Percentiles rank a stretch among this genome's conserved stretches.
These are phyloP conservation scores for Lentinula guzmanii DNA, from an alignment of 768 basidiomycete species.

Conservation along the genomic window DNA sequence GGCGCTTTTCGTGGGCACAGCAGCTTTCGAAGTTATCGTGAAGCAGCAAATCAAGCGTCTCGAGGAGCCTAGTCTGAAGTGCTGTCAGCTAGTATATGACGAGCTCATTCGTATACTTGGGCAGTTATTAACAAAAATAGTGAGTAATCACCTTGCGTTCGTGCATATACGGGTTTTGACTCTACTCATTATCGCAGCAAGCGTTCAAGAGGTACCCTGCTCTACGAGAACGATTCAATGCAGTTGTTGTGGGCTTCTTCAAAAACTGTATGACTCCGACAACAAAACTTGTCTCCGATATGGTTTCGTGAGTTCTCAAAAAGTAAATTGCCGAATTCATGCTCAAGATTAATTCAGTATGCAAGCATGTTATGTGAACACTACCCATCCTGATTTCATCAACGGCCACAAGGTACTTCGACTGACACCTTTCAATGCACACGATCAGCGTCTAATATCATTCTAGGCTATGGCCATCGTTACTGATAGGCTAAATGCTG, in stretches of 20 bases:
- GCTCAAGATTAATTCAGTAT: slow-evolving; percentile 45
- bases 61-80: slow-evolving; percentile 91
- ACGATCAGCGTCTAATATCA: not conserved
- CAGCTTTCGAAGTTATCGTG: slow-evolving; percentile 97
- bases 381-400: slow-evolving; percentile 98
- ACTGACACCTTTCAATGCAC: not conserved
- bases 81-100: slow-evolving; percentile 94
- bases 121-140: slow-evolving; percentile 86
- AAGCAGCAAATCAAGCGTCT: slow-evolving; percentile 98
- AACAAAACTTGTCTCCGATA: slow-evolving; percentile 87
- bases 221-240: slow-evolving; percentile 93
- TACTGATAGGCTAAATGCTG: slow-evolving; percentile 73
- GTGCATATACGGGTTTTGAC: not conserved
- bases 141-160: slow-evolving; percentile 28
- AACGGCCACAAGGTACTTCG: slow-evolving; percentile 76
- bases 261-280: slow-evolving; percentile 92
- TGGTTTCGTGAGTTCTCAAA: slow-evolving; percentile 68
- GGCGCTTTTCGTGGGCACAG: slow-evolving; percentile 92
- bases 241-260: slow-evolving; percentile 96
- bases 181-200: slow-evolving; percentile 48
- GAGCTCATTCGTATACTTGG: slow-evolving; percentile 95
- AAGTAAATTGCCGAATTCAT: not conserved
- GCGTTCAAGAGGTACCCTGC: slow-evolving; percentile 95
- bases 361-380: slow-evolving; percentile 99
- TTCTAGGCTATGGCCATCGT: slow-evolving; percentile 83